Evolutionary conservation across 1,284 basidiomycete genomes (phyloP), one percentile per base, ranked within the genome.

Genomic region (Ganoderma lucidum): DNA sequence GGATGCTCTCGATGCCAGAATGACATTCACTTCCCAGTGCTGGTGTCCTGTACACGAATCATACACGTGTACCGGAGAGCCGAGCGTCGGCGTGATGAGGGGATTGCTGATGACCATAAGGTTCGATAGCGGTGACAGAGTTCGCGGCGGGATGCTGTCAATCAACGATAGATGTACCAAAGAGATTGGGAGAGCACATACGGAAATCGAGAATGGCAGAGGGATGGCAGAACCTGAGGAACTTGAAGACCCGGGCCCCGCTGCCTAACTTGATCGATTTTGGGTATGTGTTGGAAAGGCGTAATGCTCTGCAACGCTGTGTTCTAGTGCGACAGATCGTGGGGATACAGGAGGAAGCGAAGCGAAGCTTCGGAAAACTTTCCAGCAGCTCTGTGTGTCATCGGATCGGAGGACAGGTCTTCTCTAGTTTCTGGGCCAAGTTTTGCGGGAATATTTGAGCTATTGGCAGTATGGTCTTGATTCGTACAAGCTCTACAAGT

Each of bases 241-340:
- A 23, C 23, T 23, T 23, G 23, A 3, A 23, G 48, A 28, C 12
- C 3, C 15, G 12, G 3, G 12, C 12, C 12, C n/a, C 48, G 14
- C 48, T 23, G 48, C 48, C 23, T 48, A 19, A 3, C 6, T 12
- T 14, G 48, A 53, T 53, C 23, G 12, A 53, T 28, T 23, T 12
- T 2, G 23, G 23, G 48, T 51, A 0, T 53, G 23, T 2, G 23
- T 28, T 53, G 23, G 48, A 51, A 53, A 15, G 48, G 23, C 10
- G 48, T 12, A 15, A 53, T 53, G 48, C 48, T 53, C 23, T 53
- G 48, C n/a, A 15, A 53, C 48, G 48, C 48, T 53, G 48, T 53
- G 48, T 23, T 53, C 10, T 0, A n/a, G 23, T 30, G 48, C 48
- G 48, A 53, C 48, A 53, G 48, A 28, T 15, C 23, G 48, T 53